Conservation (phyloP, 1,284 basidiomycete genomes). For the Cutaneotrichosporon mucoides region DNA sequence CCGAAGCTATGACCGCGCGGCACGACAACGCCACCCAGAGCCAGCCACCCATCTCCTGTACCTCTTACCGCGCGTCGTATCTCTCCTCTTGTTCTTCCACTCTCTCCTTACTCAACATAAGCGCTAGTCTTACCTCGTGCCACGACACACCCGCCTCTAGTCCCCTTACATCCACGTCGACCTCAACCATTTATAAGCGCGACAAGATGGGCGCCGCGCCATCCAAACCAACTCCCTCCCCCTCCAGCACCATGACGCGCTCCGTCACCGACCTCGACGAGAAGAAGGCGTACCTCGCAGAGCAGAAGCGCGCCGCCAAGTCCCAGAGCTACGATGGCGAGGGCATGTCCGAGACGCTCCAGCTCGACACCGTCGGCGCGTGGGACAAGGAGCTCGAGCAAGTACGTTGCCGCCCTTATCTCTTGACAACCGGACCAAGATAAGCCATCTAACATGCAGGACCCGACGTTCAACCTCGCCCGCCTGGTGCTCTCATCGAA, state of each 20-base stretch:
- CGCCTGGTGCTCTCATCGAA: slow-evolving; percentile 74
- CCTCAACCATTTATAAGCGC: no score
- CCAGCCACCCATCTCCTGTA: no score
- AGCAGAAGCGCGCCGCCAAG: background rate
- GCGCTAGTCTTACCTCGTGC: no score
- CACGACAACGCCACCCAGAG: no score
- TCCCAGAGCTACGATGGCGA: background rate
- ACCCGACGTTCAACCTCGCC: slow-evolving; percentile 67
- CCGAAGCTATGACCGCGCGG: no score
- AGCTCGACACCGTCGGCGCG: slow-evolving; percentile 56
- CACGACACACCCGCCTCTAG: no score
- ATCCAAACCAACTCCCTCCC: background rate
- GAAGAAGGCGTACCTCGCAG: slow-evolving; percentile 10
- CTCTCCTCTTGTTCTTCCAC: no score
- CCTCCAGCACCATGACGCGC: background rate
- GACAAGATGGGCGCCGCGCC: slow-evolving; percentile 4
- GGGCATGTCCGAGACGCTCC: slow-evolving; percentile 43
- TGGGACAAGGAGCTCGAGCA: slow-evolving; percentile 63
- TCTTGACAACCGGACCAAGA: slow-evolving; percentile 2
- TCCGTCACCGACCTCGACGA: slow-evolving; percentile 7
- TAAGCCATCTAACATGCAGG: slow-evolving; percentile 18
- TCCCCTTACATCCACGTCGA: no score
- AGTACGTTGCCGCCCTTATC: slow-evolving; percentile 24
- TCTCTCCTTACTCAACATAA: no score
- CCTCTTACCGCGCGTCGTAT: no score